A percentile compares a stretch with the other conserved stretches of the same genome.
Evolutionary conservation across 2,329 filamentous ascomycete species (phyloP).

Genomic region (Moelleriella libera): DNA sequence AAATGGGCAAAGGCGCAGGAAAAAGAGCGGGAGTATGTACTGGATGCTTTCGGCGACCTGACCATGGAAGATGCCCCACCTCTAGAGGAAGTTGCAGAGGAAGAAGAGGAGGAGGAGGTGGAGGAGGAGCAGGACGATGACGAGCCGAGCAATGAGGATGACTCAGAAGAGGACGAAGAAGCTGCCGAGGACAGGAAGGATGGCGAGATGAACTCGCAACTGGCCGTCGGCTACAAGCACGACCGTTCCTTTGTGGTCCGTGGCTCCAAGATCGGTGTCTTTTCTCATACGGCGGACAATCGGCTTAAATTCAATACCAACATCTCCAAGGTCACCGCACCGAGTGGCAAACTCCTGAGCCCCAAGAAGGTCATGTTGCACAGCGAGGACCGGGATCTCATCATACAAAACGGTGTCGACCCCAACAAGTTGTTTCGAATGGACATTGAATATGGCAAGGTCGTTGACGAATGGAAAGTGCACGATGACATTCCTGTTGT

Average conservation of each 20-base stretch:
- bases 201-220: constrained; percentile 78
- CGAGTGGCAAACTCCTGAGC: constrained; percentile 73
- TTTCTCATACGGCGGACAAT: constrained; percentile 90
- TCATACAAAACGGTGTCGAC: constrained; percentile 69
- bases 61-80: constrained; percentile 66
- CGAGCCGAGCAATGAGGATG: constrained; percentile 55
- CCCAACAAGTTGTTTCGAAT: constrained; percentile 90
- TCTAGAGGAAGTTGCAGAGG: constrained; percentile 29
- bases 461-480: constrained; percentile 97
- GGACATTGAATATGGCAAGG: constrained; percentile 95
- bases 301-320: constrained; percentile 92
- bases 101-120: constrained; percentile 40
- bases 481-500: constrained; percentile 91
- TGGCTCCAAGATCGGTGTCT: constrained; percentile 95
- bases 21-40: constrained; percentile 81
- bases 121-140: constrained; percentile 46
- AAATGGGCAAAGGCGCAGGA: constrained; percentile 94
- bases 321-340: constrained; percentile 89
- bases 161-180: constrained; percentile 52
- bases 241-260: constrained; percentile 95
- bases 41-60: constrained; percentile 90
- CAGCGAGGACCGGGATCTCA: constrained; percentile 77
- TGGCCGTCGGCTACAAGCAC: constrained; percentile 93
- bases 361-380: constrained; percentile 97
- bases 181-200: constrained; percentile 61